Conservation (phyloP, 805 yeast species). For the Saccharomyces kudriavzevii region DNA sequence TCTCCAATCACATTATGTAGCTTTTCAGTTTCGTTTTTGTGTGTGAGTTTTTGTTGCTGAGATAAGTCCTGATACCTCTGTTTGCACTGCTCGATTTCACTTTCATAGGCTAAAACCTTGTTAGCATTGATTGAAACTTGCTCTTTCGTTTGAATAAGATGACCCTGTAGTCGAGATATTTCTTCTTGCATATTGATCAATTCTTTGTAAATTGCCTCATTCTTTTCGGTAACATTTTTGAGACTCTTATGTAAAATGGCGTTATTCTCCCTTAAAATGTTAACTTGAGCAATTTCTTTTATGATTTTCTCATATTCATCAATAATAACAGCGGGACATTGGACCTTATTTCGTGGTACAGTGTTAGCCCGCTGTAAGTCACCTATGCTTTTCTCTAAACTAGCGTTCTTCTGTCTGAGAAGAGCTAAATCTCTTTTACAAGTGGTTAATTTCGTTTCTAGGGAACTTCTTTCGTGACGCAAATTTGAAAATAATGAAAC, state of each 20-base stretch:
- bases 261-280: slow-evolving; percentile 3
- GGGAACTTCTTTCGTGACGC: slow-evolving; percentile 5
- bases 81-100: slow-evolving; percentile 17
- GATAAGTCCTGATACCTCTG: slow-evolving; percentile 16
- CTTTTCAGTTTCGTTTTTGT: slow-evolving; percentile 16
- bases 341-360: neutral
- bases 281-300: slow-evolving; percentile 1
- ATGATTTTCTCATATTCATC: neutral
- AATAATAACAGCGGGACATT: neutral
- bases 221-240: neutral
- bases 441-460: neutral
- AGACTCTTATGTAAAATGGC: neutral
- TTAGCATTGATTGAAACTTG: slow-evolving; percentile 19
- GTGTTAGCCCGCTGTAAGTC: neutral
- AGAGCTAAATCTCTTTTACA: neutral
- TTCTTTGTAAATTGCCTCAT: neutral
- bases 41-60: slow-evolving; percentile 8
- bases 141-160: neutral
- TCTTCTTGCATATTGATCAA: neutral
- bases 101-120: slow-evolving; percentile 6
- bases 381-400: neutral
- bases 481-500: slow-evolving; percentile 6
- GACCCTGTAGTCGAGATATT: neutral
- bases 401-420: neutral
- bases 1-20: slow-evolving; percentile 17